A percentile compares a stretch with the other conserved stretches of the same genome.
Conservation (phyloP, 805 yeast genomes). For the Grigorovia humatica region DNA sequence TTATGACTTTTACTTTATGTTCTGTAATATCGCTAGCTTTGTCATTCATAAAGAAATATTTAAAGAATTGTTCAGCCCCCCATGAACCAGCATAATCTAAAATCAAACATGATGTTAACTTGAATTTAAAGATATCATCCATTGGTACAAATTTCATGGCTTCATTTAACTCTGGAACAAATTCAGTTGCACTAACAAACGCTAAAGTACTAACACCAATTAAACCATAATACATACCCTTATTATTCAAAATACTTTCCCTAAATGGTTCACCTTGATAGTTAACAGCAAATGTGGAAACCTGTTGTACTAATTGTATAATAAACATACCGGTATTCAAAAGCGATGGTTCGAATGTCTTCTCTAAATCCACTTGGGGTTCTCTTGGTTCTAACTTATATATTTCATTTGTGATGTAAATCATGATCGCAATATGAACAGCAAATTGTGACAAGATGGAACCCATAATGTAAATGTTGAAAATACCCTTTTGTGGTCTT, state of each 20-base stretch:
- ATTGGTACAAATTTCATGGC: constrained; percentile 88
- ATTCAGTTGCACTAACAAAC: constrained; percentile 85
- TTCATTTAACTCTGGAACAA: constrained; percentile 87
- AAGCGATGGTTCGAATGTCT: constrained; percentile 77
- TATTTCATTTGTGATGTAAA: constrained; percentile 75
- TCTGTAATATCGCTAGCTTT: constrained; percentile 85
- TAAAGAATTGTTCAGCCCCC: constrained; percentile 70
- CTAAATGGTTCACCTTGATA: constrained; percentile 96
- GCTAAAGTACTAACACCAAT: constrained; percentile 86
- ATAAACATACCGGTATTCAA: constrained; percentile 93
- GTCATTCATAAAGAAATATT: constrained; percentile 78
- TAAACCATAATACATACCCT: constrained; percentile 94
- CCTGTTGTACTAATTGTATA: constrained; percentile 90
- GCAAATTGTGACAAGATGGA: constrained; percentile 95
- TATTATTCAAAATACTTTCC: constrained; percentile 79
- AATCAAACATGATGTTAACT: constrained; percentile 62
- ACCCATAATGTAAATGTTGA: constrained; percentile 93
- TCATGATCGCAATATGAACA: constrained; percentile 71
- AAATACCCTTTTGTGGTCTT: constrained; percentile 96
- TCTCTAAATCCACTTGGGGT: constrained; percentile 82
- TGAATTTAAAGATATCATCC: constrained; percentile 60
- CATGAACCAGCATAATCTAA: constrained; percentile 70
- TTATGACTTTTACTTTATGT: constrained; percentile 8
- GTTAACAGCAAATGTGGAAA: constrained; percentile 94
- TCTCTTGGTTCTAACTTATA: constrained; percentile 87